These are phyloP conservation scores for Xylaria palmicola DNA, from an alignment of 495 filamentous ascomycete species.

Conservation along the genomic window DNA sequence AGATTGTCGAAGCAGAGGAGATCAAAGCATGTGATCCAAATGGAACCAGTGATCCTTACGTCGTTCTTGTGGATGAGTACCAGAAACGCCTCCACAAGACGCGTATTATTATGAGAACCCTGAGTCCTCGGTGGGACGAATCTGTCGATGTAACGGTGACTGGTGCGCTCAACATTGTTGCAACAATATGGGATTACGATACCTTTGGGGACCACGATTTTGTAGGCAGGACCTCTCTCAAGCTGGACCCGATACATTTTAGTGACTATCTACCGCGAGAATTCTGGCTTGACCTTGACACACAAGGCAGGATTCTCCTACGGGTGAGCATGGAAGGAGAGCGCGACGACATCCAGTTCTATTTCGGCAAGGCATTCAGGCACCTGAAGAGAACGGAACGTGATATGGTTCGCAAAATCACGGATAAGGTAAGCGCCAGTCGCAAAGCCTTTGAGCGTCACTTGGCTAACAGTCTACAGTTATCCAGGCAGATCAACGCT, in stretches of 20 bases:
- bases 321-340: constrained; percentile 98
- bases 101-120: constrained; percentile 81
- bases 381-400: constrained; percentile 91
- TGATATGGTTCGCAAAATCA: constrained; percentile 97
- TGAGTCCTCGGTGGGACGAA: constrained; percentile 98
- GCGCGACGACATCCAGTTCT: constrained; percentile 96
- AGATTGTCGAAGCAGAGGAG: constrained; percentile 98
- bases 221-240: constrained; percentile 89
- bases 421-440: constrained; percentile 72
- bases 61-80: constrained; percentile 95
- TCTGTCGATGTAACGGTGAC: constrained; percentile 92
- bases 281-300: constrained; percentile 97
- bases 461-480: constrained; percentile 48
- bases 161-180: constrained; percentile 89
- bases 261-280: constrained; percentile 92
- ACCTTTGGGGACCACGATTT: constrained; percentile 97
- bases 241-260: constrained; percentile 93
- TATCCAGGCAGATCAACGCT: constrained; percentile 92
- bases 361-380: constrained; percentile 95
- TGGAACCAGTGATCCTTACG: constrained; percentile 93
- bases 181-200: constrained; percentile 99
- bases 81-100: constrained; percentile 97
- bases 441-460: not conserved
- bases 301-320: constrained; percentile 84
- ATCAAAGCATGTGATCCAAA: constrained; percentile 95